Evolutionary conservation across 2,329 filamentous ascomycete species (phyloP), one percentile per base, ranked within the genome.

Genomic region (Bipolaris cookei): DNA sequence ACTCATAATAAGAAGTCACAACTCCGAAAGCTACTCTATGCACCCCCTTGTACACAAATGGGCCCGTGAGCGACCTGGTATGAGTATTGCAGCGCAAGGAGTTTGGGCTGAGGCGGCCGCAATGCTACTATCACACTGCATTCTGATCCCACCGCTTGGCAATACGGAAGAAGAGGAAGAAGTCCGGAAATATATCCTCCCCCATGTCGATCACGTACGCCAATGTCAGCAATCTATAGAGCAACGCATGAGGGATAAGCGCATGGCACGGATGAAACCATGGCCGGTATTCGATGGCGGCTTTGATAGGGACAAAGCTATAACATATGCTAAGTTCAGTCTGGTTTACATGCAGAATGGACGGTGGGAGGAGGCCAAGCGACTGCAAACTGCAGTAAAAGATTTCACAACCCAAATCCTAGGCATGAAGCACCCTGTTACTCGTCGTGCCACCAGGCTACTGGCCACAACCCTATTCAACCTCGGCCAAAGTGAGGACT

Each of bases 41-140:
- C 72, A 76, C 59, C 72, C 69, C 8, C 47, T 75, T 14, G 64
- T 74, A 8, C 72, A 76, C 47, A 62, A 44, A 7, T 76, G 72
- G 73, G 71, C 66, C 3, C 58, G 73, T 28, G 68, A 73, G 42
- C 58, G 72, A 38, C 70, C 68, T 2, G 50, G 65, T 23, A 37
- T 45, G 30, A 52, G 41, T 38, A 25, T 30, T 8, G 32, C 39
- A 14, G 69, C 73, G 43, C 68, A 74, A 58, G 66, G 62, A 14
- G 34, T 75, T 18, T 76, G 72, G 70, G 68, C 55, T 51, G 54
- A 71, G 57, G 69, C 63, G 18, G 70, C 73, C 8, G 46, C 52
- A 10, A 70, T 54, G 2, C 62, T 64, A 16, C 43, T 76, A 4
- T 48, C 64, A 6, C 54, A 59, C 25, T 64, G 52, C 39, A 68